Evolutionary conservation across 208 protist genomes (phyloP).

Genomic region (Phytomonas sp.): DNA sequence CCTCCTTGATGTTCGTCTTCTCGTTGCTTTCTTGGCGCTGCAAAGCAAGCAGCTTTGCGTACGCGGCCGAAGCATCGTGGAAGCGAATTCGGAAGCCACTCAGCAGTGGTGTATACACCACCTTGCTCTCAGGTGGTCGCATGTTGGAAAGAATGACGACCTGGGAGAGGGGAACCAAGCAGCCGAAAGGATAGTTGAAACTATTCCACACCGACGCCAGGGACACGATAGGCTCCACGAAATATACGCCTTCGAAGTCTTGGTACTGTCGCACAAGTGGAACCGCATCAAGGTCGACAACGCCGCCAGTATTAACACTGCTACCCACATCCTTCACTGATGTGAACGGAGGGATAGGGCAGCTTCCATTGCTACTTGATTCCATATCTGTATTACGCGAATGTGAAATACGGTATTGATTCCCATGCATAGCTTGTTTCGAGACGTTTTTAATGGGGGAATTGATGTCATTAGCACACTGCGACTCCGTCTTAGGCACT

Average conservation of each 20-base stretch:
- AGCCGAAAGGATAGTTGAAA: slow-evolving; percentile 73
- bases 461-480: neutral
- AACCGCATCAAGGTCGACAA: neutral
- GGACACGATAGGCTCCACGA: slow-evolving; percentile 55
- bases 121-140: slow-evolving; percentile 46
- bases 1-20: neutral
- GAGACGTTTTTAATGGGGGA: neutral
- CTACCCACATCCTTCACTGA: neutral
- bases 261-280: neutral
- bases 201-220: slow-evolving; percentile 65
- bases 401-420: neutral
- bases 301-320: neutral
- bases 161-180: slow-evolving; percentile 44
- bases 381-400: neutral
- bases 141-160: slow-evolving; percentile 47
- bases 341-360: neutral
- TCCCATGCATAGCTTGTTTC: neutral
- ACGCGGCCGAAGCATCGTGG: slow-evolving; percentile 42
- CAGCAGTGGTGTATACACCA: slow-evolving; percentile 77
- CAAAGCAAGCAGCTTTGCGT: slow-evolving; percentile 34
- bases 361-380: neutral
- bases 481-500: neutral
- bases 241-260: slow-evolving; percentile 21
- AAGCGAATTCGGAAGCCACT: slow-evolving; percentile 80
- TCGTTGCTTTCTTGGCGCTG: slow-evolving; percentile 4